Evolutionary conservation across 2,329 filamentous ascomycete genomes (phyloP), one percentile per base, ranked within the genome.

Genomic region (Bipolaris cookei): DNA sequence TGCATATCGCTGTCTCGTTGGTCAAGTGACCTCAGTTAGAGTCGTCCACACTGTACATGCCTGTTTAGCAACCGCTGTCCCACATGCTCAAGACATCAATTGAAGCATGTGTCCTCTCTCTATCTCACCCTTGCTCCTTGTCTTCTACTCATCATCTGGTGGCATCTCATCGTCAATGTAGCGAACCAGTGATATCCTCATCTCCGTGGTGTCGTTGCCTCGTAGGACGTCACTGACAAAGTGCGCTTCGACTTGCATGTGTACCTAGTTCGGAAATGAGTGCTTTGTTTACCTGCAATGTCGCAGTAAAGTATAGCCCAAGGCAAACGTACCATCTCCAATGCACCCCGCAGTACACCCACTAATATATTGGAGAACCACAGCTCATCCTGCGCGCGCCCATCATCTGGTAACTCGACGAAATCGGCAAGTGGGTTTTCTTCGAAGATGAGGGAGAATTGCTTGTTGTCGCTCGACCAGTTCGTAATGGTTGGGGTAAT

Each of bases 321-420:
- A 23, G 28, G 7, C 16, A 41, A 8, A 63, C 64, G 65, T 72
- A 98, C 94, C 95, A 99, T 99, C 78, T 99, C 95, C 57, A 99
- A 78, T 1, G 94, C 89, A 13, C 95, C 95, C 66, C 95, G 84
- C 59, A 99, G 81, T 41, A 99, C 91, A 41, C 95, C 95, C 69
- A 95, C 97, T 41, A 98, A 84, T 55, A 99, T 96, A 78, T 98
- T 99, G 4, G 92, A 97, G 77, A 96, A 99, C 95, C 95, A 99
- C 37, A 99, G 82, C 79, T 98, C 94, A 71, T 97, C 93, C 77
- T 99, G 95, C 3, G 95, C 92, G 63, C 92, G 86, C 49, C 93
- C 95, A 77, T 99, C 95, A 74, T 99, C 95, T 0, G 95, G 95
- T 41, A 99, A 81, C 78, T 99, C 95, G 46, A 99, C 95, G 79